Base-by-base conservation (phyloP, 805 yeast species). In the Vanderwaltozyma verrucispora region DNA sequence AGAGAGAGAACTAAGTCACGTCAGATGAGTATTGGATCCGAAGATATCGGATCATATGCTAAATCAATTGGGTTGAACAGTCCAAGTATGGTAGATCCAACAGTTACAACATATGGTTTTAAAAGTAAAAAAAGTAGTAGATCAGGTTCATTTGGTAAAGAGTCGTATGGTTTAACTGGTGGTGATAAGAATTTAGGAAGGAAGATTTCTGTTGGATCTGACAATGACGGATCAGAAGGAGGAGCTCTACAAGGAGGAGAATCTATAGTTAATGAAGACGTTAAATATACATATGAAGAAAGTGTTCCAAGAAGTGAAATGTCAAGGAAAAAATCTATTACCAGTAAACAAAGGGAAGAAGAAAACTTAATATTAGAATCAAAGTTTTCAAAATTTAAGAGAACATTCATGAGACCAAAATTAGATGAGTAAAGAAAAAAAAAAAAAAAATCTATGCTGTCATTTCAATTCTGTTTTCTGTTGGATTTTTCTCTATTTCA, bases 11-110 rank as follows among this genome's bases (percentile, higher is more conserved):
- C 5, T 6, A 34, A 28, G 13, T 31, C 19, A 27, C 32, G 35
- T n/a, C 34, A 33, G 26, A 30, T 18, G 20, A 36, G 41, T 26
- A 41, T 44, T 28, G 47, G 42, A 3, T 23, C 48, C 2, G 43
- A 36, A n/a, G 35, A 30, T 20, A 35, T 26, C 14, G 42, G 40
- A 3, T 25, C 43, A 2, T 53, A 53, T 40, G 52, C 57, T 5
- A 32, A 32, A 2, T 35, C 38, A 3, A 46, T 51, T 12, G 56
- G 52, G 10, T 4, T 12, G 9, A 49, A 53, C 36, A 33, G 32
- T 21, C 59, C 60, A 23, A 54, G 59, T 38, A 27, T 56, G 38
- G 44, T 56, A 6, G 59, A 56, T 28, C 58, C 59, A 14, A 36
- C 28, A 6, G 49, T 49, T 4, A 41, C 45, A 2, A 56, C 61